Evolutionary conservation across 495 filamentous ascomycete genomes (phyloP).

Genomic region (Parachaetomium inaequale): DNA sequence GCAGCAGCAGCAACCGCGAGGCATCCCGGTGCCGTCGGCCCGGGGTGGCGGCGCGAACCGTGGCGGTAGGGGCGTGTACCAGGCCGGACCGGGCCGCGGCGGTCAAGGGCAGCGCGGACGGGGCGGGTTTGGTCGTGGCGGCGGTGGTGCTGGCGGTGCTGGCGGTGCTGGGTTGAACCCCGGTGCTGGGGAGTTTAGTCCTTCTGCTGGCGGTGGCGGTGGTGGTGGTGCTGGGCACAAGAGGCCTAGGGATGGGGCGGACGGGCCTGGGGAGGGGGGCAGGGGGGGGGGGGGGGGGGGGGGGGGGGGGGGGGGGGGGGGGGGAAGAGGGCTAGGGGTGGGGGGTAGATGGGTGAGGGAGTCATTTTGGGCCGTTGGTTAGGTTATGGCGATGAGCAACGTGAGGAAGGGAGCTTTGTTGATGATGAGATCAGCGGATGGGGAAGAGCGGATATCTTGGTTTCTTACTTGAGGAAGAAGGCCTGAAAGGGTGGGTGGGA

Average conservation of each 20-base stretch:
- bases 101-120: slow-evolving; percentile 29
- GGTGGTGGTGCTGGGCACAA: slow-evolving; percentile 27
- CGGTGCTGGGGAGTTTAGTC: slow-evolving; percentile 31
- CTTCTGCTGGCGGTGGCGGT: slow-evolving; percentile 8
- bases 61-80: slow-evolving; percentile 19
- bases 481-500: no score
- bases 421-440: not conserved
- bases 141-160: slow-evolving; percentile 5
- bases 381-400: no score
- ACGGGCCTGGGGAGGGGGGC: slow-evolving; percentile 16
- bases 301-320: slow-evolving; percentile 7
- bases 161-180: slow-evolving; percentile 26
- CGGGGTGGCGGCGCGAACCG: slow-evolving; percentile 15
- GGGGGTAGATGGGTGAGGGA: not conserved
- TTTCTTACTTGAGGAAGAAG: not conserved
- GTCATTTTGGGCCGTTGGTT: no score
- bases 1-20: slow-evolving; percentile 3
- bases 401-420: no score
- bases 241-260: slow-evolving; percentile 25
- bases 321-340: not conserved
- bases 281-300: slow-evolving; percentile 23
- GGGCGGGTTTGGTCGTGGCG: slow-evolving; percentile 26
- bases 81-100: slow-evolving; percentile 22
- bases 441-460: not conserved
- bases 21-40: slow-evolving; percentile 15